Base-by-base conservation (phyloP, 116 monocot genomes). In the Dioscorea cayenensis region DNA sequence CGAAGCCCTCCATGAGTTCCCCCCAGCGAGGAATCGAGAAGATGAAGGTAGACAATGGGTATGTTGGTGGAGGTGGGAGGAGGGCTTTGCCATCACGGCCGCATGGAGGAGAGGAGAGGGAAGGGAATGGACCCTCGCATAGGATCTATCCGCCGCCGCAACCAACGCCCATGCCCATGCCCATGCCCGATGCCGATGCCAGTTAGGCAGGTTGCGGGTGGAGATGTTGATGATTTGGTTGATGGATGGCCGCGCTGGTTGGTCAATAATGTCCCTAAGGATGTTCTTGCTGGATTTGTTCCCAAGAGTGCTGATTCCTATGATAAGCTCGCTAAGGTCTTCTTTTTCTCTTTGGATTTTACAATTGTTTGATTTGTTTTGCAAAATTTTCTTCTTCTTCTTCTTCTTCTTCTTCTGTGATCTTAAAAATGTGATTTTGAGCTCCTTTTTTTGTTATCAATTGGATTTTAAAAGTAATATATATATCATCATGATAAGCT, bases 241-340 rank as follows among this genome's bases (percentile, higher is more conserved):
- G 77, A 77, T 28, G 86, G 86, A 17, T 86, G 86, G 86, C 86
- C 86, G 37, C 19, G 75, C 20, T 86, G 86, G 86, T 77, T 86
- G 19, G 62, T 74, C 7, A 72, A 80, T 16, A 82, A 86, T 28
- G 62, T 86, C 8, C 80, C 82, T 1, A 58, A 7, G 25, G 77
- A 80, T 71, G 75, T 72, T 48, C 83, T 86, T 28, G 75, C 73
- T 20, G 86, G 86, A 7, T 21, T 86, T 61, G 83, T 83, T 14
- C 83, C 80, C n/a, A 77, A 72, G 69, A 86, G 83, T 25, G 83
- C 86, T 9, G 86, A 86, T 43, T 75, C 77, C 4, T 86, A 83
- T 60, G 80, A 77, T 32, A 86, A 80, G 77, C 66, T 86, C 18
- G 80, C 58, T 68, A 86, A 86, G 83, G 86, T 83, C 6, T 75